phyloP scores from a whole-genome alignment of 2,329 filamentous ascomycete genomes.

The Hypoxylon sp. region DNA sequence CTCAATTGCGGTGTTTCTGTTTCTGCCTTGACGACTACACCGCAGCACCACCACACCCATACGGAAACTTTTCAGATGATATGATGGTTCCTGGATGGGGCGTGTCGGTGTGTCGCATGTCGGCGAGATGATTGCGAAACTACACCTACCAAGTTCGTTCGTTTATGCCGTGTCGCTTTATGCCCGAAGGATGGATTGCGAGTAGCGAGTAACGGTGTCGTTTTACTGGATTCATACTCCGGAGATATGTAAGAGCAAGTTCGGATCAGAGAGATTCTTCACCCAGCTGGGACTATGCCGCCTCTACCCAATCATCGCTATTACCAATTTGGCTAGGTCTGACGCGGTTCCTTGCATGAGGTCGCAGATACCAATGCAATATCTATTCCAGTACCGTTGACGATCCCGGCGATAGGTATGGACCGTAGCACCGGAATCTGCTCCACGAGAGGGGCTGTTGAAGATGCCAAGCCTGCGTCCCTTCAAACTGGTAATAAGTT shows the following conservation, averaged over 20 bases:
- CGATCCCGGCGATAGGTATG: neutral
- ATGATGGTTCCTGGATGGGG: neutral
- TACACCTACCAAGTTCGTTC: neutral
- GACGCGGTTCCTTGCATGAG: slow-evolving; percentile 3
- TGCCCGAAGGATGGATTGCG: slow-evolving; percentile 1
- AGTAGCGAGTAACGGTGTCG: neutral
- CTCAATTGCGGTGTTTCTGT: neutral
- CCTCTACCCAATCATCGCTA: slow-evolving; percentile 1
- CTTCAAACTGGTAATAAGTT: slow-evolving; percentile 2
- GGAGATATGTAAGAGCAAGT: neutral
- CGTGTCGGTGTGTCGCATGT: neutral
- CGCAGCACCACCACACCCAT: neutral
- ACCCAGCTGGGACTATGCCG: neutral
- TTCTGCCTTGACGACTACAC: neutral
- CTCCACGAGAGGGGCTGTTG: neutral
- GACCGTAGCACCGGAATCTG: neutral
- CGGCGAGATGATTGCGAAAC: neutral
- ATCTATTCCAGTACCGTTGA: neutral
- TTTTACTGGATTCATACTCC: slow-evolving; percentile 3
- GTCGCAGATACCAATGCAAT: slow-evolving; percentile 1
- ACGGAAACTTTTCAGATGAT: neutral
- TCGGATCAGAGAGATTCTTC: neutral
- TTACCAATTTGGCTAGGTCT: slow-evolving; percentile 1
- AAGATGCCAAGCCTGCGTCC: neutral
- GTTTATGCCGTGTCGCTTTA: slow-evolving; percentile 3